These are phyloP conservation scores for Cercospora berteroae DNA, from an alignment of 2,329 filamentous ascomycete species.

Conservation along the genomic window DNA sequence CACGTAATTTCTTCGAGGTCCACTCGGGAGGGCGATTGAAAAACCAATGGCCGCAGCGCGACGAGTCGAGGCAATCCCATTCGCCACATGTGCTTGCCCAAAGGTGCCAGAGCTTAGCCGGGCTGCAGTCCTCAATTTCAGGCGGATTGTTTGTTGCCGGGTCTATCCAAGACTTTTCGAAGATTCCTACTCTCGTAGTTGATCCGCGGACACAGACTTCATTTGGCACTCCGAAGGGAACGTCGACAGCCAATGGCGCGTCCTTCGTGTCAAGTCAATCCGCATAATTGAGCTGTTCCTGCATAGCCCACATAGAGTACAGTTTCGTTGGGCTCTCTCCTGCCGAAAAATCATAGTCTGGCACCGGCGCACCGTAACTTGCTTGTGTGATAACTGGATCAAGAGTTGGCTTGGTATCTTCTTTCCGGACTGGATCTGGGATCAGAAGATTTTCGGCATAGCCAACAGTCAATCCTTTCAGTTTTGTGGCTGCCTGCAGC, in stretches of 20 bases:
- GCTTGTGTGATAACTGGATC: constrained; percentile 1
- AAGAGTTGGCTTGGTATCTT: constrained; percentile 9
- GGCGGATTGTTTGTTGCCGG: neutral
- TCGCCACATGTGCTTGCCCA: neutral
- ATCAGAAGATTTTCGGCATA: constrained; percentile 24
- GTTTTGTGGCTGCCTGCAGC: constrained; percentile 21
- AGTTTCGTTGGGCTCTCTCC: constrained; percentile 39
- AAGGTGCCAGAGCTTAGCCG: neutral
- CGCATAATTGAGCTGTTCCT: constrained; percentile 26
- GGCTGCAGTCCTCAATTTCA: neutral
- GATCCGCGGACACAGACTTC: neutral
- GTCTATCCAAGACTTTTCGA: neutral
- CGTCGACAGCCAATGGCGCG: neutral
- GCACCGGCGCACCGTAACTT: neutral
- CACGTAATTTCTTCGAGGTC: neutral
- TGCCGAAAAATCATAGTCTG: constrained; percentile 23
- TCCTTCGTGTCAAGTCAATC: neutral
- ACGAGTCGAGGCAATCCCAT: neutral
- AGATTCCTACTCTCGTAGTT: neutral
- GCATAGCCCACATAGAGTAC: constrained; percentile 37
- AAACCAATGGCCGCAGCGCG: neutral
- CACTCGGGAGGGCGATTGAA: neutral
- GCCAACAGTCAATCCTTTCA: constrained; percentile 22
- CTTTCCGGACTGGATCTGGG: constrained; percentile 20
- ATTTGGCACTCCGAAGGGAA: neutral